Conservation (phyloP, 129 eudicot genomes). For the Heracleum sosnowskyi region DNA sequence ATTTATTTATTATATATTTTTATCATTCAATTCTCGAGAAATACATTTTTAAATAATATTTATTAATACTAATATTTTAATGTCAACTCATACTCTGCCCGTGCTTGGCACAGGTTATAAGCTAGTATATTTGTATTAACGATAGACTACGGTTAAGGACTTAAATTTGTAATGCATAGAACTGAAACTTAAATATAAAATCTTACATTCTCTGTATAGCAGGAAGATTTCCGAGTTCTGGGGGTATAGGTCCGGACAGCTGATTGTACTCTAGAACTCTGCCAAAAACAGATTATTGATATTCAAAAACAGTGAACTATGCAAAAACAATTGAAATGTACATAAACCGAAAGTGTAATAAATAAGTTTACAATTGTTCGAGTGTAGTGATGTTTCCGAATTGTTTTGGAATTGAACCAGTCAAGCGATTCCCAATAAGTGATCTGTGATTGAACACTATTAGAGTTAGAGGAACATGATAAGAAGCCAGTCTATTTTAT, state of each 20-base stretch:
- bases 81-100: too few species aligned
- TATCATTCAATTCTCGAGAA: too few species aligned
- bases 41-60: too few species aligned
- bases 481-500: background rate
- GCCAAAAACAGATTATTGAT: background rate
- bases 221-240: conserved; percentile 38
- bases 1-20: too few species aligned
- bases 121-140: too few species aligned
- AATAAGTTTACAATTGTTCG: conserved; percentile 12
- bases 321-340: background rate
- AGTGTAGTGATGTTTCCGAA: conserved; percentile 27
- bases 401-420: conserved; percentile 25
- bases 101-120: too few species aligned
- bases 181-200: background rate
- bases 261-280: conserved; percentile 41
- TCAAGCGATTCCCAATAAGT: conserved; percentile 21
- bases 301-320: background rate
- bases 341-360: background rate
- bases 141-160: background rate
- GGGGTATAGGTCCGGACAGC: conserved; percentile 40
- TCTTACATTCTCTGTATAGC: conserved; percentile 30
- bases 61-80: too few species aligned
- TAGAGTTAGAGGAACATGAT: background rate
- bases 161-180: background rate
- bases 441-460: conserved; percentile 18